Evolutionary conservation across 371 early-diverging fungal genomes (phyloP), one percentile per base, ranked within the genome.

Genomic region (Thermomucor indicae-seudaticae): DNA sequence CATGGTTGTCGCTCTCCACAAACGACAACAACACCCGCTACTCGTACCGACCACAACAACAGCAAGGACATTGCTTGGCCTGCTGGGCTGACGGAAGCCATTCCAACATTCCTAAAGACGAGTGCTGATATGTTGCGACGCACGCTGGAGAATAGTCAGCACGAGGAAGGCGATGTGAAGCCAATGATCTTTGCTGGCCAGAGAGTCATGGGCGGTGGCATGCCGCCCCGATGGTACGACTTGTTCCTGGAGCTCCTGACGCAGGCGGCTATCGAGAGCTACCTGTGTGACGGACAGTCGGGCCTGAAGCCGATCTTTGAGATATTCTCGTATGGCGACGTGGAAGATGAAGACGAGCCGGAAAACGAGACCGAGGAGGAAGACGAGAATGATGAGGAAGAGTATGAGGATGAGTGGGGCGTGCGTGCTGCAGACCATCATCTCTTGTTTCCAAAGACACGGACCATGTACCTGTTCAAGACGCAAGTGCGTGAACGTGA

Each of bases 231-330:
- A 2, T 82, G 83, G 80, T 82, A 80, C 47, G 65, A 74, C 37
- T 60, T 82, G 31, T 79, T 82, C 53, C 41, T 82, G 43, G 80
- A 79, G 48, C 52, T 82, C 35, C 62, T 82, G 55, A 80, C 79
- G 6, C 83, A 82, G 44, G 83, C 83, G 2, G 80, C 76, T 8
- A 78, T 82, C 19, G 79, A 82, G 57, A 66, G 78, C 23, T 82
- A 79, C 51, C 59, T 82, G 30, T 82, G 83, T 42, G 83, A 82
- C 47, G 70, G 67, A 3, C 70, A 65, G 22, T 40, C 69, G 2
- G 80, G 83, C 7, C 47, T 80, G 24, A 79, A 80, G 14, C 65
- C 73, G 1, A 72, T 82, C 31, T 61, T 74, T 53, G 83, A 82
- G 42, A 75, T 80, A 14, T 82, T 82, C 46, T 75, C 79, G 0